These are phyloP conservation scores for Ceratocystis alfenasii DNA, from an alignment of 2,329 filamentous ascomycete species.

Conservation along the genomic window DNA sequence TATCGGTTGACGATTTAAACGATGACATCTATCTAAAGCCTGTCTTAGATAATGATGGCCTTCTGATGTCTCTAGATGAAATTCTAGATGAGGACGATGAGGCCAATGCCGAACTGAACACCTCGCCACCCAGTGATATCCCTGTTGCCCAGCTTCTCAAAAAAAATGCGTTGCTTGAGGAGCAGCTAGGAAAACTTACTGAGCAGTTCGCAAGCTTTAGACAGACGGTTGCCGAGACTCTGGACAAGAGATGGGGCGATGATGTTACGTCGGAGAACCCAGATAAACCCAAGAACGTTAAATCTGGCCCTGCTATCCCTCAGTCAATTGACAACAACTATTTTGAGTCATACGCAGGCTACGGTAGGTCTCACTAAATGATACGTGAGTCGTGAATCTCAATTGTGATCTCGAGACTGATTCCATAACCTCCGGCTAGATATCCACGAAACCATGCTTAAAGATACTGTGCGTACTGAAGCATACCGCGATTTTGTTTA, in stretches of 20 bases:
- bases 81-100: constrained; percentile 40
- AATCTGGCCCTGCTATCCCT: constrained; percentile 22
- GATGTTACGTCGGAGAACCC: constrained; percentile 33
- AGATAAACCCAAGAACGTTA: constrained; percentile 26
- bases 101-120: constrained; percentile 23
- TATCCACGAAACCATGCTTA: constrained; percentile 93
- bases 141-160: constrained; percentile 6
- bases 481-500: constrained; percentile 94
- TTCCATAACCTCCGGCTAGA: constrained; percentile 37
- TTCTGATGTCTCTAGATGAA: constrained; percentile 81
- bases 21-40: constrained; percentile 75
- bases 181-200: constrained; percentile 46
- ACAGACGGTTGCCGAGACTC: constrained; percentile 51
- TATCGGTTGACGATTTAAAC: constrained; percentile 51
- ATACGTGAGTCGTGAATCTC: too few species aligned
- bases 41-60: constrained; percentile 74
- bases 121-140: background rate
- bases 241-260: constrained; percentile 53
- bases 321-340: constrained; percentile 37
- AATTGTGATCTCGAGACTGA: background rate
- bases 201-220: constrained; percentile 58
- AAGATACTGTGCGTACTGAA: constrained; percentile 77
- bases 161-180: constrained; percentile 34
- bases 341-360: constrained; percentile 50
- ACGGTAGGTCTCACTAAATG: constrained; percentile 36